Base-by-base conservation (phyloP, 495 filamentous ascomycete genomes). In the Tuber calosporum region DNA sequence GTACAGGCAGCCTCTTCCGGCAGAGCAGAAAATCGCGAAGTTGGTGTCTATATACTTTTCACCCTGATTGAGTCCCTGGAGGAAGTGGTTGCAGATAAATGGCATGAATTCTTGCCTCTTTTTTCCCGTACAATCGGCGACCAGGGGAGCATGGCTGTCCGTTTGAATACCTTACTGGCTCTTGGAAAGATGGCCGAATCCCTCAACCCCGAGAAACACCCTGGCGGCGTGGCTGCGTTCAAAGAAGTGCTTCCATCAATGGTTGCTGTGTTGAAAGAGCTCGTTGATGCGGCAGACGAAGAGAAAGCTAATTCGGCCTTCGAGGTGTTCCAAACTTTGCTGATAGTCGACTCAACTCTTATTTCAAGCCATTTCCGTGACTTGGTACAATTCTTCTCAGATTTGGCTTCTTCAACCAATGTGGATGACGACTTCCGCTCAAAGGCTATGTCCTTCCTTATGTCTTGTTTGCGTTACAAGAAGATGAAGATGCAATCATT, bases 401-500 rank as follows among this genome's bases (percentile, higher is more conserved):
- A 96, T 70, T 84, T 99, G 66, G 88, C 92, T 62, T 86, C 89
- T 73, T 89, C 93, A 78, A 91, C 87, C 22, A 84, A 89, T 34
- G 84, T 90, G 15, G 90, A 92, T 30, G 93, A 94, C 69, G 95
- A 97, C 62, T 90, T 90, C 53, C 89, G 95, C 74, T 89, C 90
- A 7, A 95, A 98, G 84, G 93, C 95, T 43, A 87, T 99, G 71
- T 90, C 91, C 77, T 98, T 97, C 88, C 85, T 99, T 39, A 93
- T 96, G 85, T 93, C 97, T 84, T 91, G 89, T 74, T 90, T 96
- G 40, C 90, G 90, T 71, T 97, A 94, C 86, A 89, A 94, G 76
- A 95, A 93, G 83, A 88, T 98, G 83, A 98, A 97, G 87, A 90
- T 99, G 79, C 95, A 97, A 77, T 94, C 95, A 22, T 82, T 97